These are phyloP conservation scores for Rhizopus sp. DNA, from an alignment of 371 early-diverging fungal species.

Conservation along the genomic window DNA sequence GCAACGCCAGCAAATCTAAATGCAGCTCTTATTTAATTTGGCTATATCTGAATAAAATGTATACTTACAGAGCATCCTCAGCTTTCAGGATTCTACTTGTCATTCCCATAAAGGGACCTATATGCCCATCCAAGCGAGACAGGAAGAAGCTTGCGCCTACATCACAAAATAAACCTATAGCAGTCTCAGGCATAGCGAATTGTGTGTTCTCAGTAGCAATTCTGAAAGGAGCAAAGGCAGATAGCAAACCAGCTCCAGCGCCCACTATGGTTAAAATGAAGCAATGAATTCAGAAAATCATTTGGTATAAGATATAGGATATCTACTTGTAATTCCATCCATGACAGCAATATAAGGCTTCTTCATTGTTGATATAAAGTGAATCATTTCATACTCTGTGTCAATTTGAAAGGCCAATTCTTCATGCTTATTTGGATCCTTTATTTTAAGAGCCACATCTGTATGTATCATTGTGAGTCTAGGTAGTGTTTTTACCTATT, in stretches of 20 bases:
- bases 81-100: conserved; percentile 84
- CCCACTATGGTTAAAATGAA: conserved; percentile 69
- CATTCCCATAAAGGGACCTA: conserved; percentile 89
- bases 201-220: conserved; percentile 93
- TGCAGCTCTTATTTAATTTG: conserved; percentile 50
- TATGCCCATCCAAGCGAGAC: conserved; percentile 87
- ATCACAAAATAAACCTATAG: conserved; percentile 93
- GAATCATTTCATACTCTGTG: conserved; percentile 65
- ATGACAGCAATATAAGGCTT: conserved; percentile 87
- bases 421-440: conserved; percentile 3
- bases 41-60: conserved; percentile 18
- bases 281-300: neutral
- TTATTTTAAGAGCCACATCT: conserved; percentile 10
- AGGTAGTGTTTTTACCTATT: neutral
- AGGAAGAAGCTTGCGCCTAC: conserved; percentile 94
- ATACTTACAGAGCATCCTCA: conserved; percentile 54
- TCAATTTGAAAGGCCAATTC: conserved; percentile 13
- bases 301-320: conserved; percentile 42
- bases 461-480: neutral
- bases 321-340: conserved; percentile 85
- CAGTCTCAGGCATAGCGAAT: conserved; percentile 94
- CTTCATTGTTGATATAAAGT: conserved; percentile 77
- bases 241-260: conserved; percentile 88
- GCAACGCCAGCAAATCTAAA: conserved; percentile 77
- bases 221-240: conserved; percentile 91